A percentile compares a stretch with the other conserved stretches of the same genome.
Conservation (phyloP, 345 rosid genomes). For the Eucalyptus erythrocorys region DNA sequence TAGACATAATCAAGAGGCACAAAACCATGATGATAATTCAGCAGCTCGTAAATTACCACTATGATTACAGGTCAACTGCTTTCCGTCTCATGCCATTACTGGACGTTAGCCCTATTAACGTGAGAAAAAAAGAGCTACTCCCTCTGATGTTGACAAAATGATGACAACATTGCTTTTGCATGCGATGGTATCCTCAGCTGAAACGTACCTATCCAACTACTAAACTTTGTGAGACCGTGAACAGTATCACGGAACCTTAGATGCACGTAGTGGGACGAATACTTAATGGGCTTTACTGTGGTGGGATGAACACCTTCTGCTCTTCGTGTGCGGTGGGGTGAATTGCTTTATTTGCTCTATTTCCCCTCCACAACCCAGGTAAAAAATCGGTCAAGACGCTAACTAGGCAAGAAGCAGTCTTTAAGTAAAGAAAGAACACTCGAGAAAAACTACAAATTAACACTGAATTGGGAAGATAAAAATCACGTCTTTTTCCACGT, state of each 20-base stretch:
- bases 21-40: not conserved
- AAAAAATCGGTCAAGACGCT: not conserved
- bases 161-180: not conserved
- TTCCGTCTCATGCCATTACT: not conserved
- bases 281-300: not conserved
- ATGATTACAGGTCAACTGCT: not conserved
- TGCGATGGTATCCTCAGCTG: not conserved
- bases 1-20: not conserved
- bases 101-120: not conserved
- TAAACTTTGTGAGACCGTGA: not conserved
- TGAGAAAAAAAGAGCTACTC: not conserved
- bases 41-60: not conserved
- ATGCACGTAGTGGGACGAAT: not conserved
- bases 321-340: not conserved
- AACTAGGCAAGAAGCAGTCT: not conserved
- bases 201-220: not conserved
- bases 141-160: not conserved
- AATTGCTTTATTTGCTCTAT: not conserved
- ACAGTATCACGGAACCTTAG: not conserved
- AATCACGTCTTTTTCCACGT: not conserved
- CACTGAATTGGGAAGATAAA: not conserved
- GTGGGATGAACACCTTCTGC: not conserved
- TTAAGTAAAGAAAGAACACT: not conserved
- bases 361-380: not conserved
- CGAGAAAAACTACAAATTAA: not conserved